These are phyloP conservation scores for Colletotrichum tabaci DNA, from an alignment of 2,329 filamentous ascomycete genomes.

Conservation along the genomic window DNA sequence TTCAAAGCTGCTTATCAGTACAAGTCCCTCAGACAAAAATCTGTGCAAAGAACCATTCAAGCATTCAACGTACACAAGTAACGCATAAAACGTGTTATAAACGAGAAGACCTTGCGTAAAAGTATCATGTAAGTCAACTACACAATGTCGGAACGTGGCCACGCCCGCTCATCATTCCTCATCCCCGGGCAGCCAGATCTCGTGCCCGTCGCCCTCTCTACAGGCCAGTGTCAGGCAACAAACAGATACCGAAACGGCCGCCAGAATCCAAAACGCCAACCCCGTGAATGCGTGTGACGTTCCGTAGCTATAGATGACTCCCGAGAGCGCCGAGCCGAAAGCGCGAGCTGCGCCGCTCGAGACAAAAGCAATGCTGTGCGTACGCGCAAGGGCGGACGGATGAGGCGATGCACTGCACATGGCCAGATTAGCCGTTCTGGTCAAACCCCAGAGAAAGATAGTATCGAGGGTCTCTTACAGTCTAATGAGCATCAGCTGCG, in stretches of 20 bases:
- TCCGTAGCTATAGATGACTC: not conserved
- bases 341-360: not conserved
- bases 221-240: not conserved
- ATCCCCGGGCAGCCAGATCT: not conserved
- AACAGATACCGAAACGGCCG: not conserved
- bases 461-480: not conserved
- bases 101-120: too few relatives aligned
- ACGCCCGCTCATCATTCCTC: not conserved
- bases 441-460: not conserved
- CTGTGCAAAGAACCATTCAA: too few relatives aligned
- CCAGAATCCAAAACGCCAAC: not conserved
- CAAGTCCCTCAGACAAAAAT: too few relatives aligned
- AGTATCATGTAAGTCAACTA: too few relatives aligned
- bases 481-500: not conserved
- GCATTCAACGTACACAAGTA: too few relatives aligned
- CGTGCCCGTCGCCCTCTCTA: not conserved
- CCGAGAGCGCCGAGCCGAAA: not conserved
- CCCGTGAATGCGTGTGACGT: not conserved
- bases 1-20: too few relatives aligned
- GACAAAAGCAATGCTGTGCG: not conserved
- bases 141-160: too few relatives aligned
- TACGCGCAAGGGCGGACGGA: not conserved
- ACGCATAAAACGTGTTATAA: too few relatives aligned
- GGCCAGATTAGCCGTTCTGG: not conserved
- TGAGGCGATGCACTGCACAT: not conserved